Conservation (phyloP, 768 basidiomycete genomes). For the Kondoa malvinella region DNA sequence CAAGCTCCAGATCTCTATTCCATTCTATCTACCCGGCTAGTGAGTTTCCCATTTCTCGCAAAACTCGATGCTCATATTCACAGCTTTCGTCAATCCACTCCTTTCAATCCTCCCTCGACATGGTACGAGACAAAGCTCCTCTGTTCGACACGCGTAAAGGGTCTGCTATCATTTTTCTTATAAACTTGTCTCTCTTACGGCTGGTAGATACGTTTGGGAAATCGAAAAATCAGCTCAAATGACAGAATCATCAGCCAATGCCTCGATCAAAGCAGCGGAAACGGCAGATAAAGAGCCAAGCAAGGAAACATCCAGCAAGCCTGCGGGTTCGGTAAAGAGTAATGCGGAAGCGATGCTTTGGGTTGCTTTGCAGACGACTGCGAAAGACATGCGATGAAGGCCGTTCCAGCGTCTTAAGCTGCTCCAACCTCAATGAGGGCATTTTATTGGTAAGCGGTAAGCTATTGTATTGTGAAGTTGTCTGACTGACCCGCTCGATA, state of each 20-base stretch:
- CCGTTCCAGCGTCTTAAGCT: too few relatives aligned
- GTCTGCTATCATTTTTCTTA: background rate
- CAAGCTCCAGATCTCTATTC: slow-evolving; percentile 35
- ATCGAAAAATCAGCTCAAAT: background rate
- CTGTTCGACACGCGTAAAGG: slow-evolving; percentile 34
- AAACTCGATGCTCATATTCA: slow-evolving; percentile 36
- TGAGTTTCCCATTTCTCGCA: background rate
- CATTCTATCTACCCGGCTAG: background rate
- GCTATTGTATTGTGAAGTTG: too few relatives aligned
- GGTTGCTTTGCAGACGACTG: background rate
- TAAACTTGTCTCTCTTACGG: background rate
- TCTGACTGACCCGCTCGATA: too few relatives aligned
- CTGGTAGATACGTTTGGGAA: background rate
- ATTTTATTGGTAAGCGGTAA: too few relatives aligned
- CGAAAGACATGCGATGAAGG: background rate
- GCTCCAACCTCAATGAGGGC: too few relatives aligned
- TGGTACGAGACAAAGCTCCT: slow-evolving; percentile 54
- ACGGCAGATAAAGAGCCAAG: background rate
- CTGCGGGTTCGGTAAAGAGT: background rate
- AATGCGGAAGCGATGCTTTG: background rate
- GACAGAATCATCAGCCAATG: background rate
- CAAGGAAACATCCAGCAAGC: background rate
- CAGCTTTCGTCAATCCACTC: slow-evolving; percentile 26
- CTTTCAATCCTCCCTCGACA: slow-evolving; percentile 58
- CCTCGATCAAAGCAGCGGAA: background rate